phyloP scores from a whole-genome alignment of 202 grass and related monocot genomes.

The Bolboschoenoplectus hybrid region DNA sequence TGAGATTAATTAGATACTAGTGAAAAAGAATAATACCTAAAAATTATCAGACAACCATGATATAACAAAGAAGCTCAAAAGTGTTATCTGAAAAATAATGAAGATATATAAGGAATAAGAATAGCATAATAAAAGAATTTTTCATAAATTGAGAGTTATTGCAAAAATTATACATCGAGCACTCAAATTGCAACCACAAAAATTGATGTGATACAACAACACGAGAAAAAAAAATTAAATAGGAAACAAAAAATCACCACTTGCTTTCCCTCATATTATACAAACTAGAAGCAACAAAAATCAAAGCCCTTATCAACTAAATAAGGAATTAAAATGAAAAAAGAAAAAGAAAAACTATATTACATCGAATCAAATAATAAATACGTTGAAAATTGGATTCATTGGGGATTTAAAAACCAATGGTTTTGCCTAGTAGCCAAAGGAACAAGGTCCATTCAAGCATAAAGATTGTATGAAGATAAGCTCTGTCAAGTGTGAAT shows the following conservation, averaged over 20 bases:
- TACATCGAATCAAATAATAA: background rate
- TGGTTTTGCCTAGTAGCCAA: conserved; percentile 86
- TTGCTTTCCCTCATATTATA: conserved; percentile 16
- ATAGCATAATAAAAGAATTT: background rate
- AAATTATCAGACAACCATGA: background rate
- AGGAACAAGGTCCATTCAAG: conserved; percentile 85
- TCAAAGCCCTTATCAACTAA: background rate
- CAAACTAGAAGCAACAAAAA: conserved; percentile 10
- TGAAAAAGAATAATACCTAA: background rate
- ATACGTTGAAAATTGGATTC: conserved; percentile 36
- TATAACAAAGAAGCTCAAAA: background rate
- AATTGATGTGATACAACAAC: background rate
- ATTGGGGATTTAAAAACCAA: conserved; percentile 52
- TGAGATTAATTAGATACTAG: background rate
- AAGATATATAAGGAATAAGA: background rate
- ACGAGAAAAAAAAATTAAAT: background rate
- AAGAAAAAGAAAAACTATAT: background rate
- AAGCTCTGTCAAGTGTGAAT: conserved; percentile 76
- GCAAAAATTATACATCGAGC: conserved; percentile 1
- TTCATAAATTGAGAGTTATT: background rate
- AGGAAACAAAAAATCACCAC: conserved; percentile 9
- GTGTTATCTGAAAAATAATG: background rate
- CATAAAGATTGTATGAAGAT: conserved; percentile 88
- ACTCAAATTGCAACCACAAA: conserved; percentile 15
- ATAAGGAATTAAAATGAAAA: background rate